Percentiles rank a stretch among this genome's conserved stretches.
These are phyloP conservation scores for Thelonectria olida DNA, from an alignment of 2,329 filamentous ascomycete genomes.

Conservation along the genomic window DNA sequence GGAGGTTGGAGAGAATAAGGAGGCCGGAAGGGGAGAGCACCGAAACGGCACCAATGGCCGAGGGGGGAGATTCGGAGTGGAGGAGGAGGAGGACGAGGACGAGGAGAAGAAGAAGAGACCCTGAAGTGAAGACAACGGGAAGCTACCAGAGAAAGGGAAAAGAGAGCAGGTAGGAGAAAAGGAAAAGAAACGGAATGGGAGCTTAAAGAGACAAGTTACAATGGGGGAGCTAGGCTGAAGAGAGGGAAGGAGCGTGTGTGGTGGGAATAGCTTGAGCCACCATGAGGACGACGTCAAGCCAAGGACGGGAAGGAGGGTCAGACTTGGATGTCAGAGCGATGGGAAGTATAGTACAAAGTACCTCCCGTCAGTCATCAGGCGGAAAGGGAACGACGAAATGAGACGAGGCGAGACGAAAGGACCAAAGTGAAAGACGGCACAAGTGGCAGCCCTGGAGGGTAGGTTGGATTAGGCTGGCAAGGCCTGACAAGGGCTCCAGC, in stretches of 20 bases:
- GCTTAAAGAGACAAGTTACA: constrained; percentile 3
- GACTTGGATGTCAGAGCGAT: neutral
- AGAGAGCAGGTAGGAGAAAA: neutral
- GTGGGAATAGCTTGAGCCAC: constrained; percentile 1
- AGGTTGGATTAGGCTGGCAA: neutral
- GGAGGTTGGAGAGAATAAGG: constrained; percentile 1
- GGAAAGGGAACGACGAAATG: neutral
- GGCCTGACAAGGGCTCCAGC: neutral
- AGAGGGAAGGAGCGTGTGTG: constrained; percentile 4
- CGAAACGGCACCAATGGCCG: constrained; percentile 1
- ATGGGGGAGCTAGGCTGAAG: constrained; percentile 4
- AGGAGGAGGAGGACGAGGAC: constrained; percentile 13
- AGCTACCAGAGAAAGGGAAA: neutral
- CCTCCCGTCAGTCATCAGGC: neutral
- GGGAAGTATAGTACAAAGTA: neutral
- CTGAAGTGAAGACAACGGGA: neutral
- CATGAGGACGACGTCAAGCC: neutral
- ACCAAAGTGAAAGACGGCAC: neutral
- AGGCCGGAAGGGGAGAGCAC: constrained; percentile 10
- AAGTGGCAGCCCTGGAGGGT: neutral
- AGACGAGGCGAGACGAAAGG: neutral
- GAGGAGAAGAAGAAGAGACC: constrained; percentile 6
- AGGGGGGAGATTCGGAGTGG: neutral
- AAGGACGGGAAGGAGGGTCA: constrained; percentile 2
- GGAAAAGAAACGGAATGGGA: constrained; percentile 9